Base-by-base conservation (phyloP, 495 filamentous ascomycete genomes). In the Trichoderma gamsii region DNA sequence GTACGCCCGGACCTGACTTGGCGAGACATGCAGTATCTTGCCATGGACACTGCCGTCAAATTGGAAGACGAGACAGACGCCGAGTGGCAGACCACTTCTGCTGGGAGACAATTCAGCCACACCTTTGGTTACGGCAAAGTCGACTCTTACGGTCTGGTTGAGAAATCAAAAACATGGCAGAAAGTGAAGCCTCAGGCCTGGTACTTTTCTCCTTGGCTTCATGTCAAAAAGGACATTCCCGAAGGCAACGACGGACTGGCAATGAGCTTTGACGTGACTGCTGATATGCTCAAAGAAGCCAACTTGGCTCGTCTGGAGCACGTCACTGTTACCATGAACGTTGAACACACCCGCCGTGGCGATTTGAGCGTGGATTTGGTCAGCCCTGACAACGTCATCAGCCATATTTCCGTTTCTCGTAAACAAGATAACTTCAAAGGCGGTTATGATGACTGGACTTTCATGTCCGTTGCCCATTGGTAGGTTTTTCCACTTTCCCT, bases 381-480 rank as follows among this genome's bases (percentile, higher is more conserved):
- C 72, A 95, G 91, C 68, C 95, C 95, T 0, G 81, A 86, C 64
- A 91, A 91, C 25, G 76, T 97, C 51, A 79, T 94, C 67, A 96
- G 91, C 75, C 89, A 97, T 71, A 86, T 99, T 44, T 90, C 93
- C 63, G 89, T 88, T 21, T 80, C 87, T 1, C 87, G 95, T 66
- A 80, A 79, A 35, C 72, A 80, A 27, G 95, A 99, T 75, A 79
- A 81, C 0, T 83, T 80, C 51, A 72, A 76, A 1, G 76, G 76
- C 49, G 95, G 95, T n/a, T 99, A 98, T 73, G 81, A 87, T 46
- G 92, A 99, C 79, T 99, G 95, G 95, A 97, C 95, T 1, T 99
- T 99, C 71, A 98, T 98, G 95, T 92, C 87, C 68, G 96, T 99
- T 64, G 92, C 88, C 72, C 96, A 99, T 76, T 99, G 92, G 92